Evolutionary conservation across 495 filamentous ascomycete species (phyloP).

Genomic region (Chaetomium cochliodes): DNA sequence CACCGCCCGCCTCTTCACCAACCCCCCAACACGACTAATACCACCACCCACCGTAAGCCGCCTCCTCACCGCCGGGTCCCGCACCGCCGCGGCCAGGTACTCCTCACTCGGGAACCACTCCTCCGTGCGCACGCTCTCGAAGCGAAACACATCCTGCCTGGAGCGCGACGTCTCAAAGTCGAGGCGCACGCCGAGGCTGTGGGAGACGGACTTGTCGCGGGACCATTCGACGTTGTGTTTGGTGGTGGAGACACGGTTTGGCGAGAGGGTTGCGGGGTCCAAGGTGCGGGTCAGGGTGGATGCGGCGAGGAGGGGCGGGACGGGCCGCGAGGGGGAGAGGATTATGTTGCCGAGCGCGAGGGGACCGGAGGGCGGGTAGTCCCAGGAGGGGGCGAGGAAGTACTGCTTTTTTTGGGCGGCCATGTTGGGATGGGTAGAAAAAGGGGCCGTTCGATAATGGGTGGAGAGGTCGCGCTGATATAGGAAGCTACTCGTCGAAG

Average conservation of each 20-base stretch:
- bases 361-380: slow-evolving; percentile 5
- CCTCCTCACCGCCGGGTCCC: neutral
- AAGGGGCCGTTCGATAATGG: no score
- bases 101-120: neutral
- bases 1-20: neutral
- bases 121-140: neutral
- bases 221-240: slow-evolving; percentile 1
- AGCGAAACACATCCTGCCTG: neutral
- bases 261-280: neutral
- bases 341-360: slow-evolving; percentile 6
- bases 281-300: neutral
- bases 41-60: neutral
- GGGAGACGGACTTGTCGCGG: neutral
- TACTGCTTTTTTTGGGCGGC: neutral
- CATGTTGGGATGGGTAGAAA: neutral
- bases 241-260: neutral
- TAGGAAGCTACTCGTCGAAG: no score
- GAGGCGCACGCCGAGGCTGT: neutral
- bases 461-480: neutral
- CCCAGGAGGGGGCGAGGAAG: slow-evolving; percentile 5
- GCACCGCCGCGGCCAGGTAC: neutral
- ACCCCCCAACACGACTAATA: neutral
- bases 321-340: slow-evolving; percentile 1
- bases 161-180: neutral
- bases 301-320: neutral